A percentile compares a stretch with the other conserved stretches of the same genome.
phyloP scores from a whole-genome alignment of 2,329 filamentous ascomycete genomes.

The Sordariomycetes sp. region DNA sequence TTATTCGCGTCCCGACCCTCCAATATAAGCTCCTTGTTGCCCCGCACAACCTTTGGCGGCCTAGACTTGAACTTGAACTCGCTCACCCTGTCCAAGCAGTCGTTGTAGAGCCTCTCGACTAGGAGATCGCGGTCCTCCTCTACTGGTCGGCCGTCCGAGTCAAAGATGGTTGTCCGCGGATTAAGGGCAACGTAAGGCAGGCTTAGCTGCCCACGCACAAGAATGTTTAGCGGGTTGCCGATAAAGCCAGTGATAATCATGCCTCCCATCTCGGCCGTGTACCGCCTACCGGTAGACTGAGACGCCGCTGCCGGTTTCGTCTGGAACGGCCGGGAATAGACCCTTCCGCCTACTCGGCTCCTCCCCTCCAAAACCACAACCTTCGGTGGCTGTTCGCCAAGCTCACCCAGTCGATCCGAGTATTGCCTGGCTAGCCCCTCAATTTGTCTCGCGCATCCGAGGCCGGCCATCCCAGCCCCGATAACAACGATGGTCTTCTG shows the following conservation, averaged over 20 bases:
- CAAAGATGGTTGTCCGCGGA: constrained; percentile 79
- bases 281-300: constrained; percentile 38
- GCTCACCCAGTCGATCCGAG: constrained; percentile 51
- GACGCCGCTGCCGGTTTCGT: constrained; percentile 37
- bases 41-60: constrained; percentile 62
- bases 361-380: constrained; percentile 81
- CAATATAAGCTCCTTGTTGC: constrained; percentile 72
- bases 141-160: constrained; percentile 67
- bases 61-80: constrained; percentile 75
- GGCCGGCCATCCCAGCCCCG: constrained; percentile 86
- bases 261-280: constrained; percentile 91
- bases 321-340: constrained; percentile 70
- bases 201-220: constrained; percentile 82
- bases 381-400: constrained; percentile 58
- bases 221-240: constrained; percentile 85
- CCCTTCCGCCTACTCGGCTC: constrained; percentile 76
- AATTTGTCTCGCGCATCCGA: constrained; percentile 85
- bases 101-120: constrained; percentile 88
- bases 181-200: constrained; percentile 76
- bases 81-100: constrained; percentile 84
- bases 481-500: constrained; percentile 75
- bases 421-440: constrained; percentile 80
- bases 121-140: constrained; percentile 68
- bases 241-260: constrained; percentile 98
- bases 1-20: constrained; percentile 67